A percentile compares a stretch with the other conserved stretches of the same genome.
phyloP scores from a whole-genome alignment of 2,329 filamentous ascomycete genomes.

The Cordyceps fumosorosea region DNA sequence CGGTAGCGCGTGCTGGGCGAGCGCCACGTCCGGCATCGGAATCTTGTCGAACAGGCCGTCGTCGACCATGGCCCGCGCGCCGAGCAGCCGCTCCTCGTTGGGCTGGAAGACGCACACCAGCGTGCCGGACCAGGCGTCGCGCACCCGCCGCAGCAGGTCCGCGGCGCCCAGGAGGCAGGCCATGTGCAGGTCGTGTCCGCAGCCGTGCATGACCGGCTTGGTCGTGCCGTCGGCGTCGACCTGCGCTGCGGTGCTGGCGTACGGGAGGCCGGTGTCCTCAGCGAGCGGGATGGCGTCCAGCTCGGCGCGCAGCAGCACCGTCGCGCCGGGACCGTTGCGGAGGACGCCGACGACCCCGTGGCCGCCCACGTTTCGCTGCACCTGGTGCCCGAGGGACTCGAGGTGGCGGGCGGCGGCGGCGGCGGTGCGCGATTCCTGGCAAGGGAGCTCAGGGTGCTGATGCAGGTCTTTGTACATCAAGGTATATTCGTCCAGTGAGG shows the following conservation, averaged over 20 bases:
- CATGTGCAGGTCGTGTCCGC: neutral
- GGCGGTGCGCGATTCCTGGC: neutral
- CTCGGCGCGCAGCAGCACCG: neutral
- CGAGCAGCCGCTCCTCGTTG: neutral
- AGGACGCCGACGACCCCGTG: neutral
- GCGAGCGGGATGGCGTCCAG: neutral
- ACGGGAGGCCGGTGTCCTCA: neutral
- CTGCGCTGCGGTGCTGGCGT: neutral
- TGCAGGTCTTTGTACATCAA: neutral
- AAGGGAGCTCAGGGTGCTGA: neutral
- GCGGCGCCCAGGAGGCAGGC: neutral
- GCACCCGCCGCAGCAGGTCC: neutral
- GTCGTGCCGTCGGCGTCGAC: neutral
- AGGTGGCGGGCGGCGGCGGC: neutral
- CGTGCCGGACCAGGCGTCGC: neutral
- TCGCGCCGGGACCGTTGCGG: neutral
- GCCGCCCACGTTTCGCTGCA: neutral
- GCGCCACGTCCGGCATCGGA: neutral
- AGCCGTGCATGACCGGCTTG: neutral
- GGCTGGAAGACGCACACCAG: neutral
- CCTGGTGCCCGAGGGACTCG: neutral
- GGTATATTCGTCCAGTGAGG: neutral
- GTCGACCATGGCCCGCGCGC: neutral
- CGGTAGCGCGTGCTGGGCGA: neutral
- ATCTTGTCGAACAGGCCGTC: neutral